These are phyloP conservation scores for Penicillium vulpinum DNA, from an alignment of 2,329 filamentous ascomycete genomes.

Conservation along the genomic window DNA sequence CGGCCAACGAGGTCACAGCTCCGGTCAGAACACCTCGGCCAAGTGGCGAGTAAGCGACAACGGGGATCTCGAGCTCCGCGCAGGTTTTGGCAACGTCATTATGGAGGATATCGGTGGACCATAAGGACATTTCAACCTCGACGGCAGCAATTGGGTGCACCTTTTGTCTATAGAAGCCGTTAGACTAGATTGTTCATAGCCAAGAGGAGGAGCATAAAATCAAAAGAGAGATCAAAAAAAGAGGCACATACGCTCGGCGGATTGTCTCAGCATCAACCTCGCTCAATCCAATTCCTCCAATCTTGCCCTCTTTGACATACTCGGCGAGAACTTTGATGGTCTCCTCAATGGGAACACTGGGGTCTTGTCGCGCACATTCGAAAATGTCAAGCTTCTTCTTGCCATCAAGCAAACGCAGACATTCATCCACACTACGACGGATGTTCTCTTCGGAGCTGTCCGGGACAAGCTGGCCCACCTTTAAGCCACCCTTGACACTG, in stretches of 20 bases:
- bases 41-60: slow-evolving; percentile 62
- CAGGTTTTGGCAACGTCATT: slow-evolving; percentile 60
- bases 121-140: slow-evolving; percentile 62
- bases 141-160: slow-evolving; percentile 59
- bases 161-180: slow-evolving; percentile 43
- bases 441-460: slow-evolving; percentile 58
- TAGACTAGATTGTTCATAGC: slow-evolving; percentile 20
- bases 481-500: slow-evolving; percentile 60
- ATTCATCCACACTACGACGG: slow-evolving; percentile 60
- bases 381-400: slow-evolving; percentile 63
- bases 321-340: slow-evolving; percentile 42
- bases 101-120: slow-evolving; percentile 56
- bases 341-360: slow-evolving; percentile 51
- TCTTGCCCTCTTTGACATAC: slow-evolving; percentile 46
- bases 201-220: background rate
- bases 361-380: slow-evolving; percentile 59
- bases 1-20: slow-evolving; percentile 46
- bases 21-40: slow-evolving; percentile 58
- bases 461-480: slow-evolving; percentile 38
- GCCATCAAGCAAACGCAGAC: slow-evolving; percentile 55
- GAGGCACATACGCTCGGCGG: slow-evolving; percentile 37
- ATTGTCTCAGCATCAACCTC: slow-evolving; percentile 50
- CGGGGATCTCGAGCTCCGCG: slow-evolving; percentile 57
- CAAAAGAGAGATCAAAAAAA: background rate
- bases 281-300: slow-evolving; percentile 46